phyloP scores from a whole-genome alignment of 805 yeast species.

The Yamadazyma philogaea region DNA sequence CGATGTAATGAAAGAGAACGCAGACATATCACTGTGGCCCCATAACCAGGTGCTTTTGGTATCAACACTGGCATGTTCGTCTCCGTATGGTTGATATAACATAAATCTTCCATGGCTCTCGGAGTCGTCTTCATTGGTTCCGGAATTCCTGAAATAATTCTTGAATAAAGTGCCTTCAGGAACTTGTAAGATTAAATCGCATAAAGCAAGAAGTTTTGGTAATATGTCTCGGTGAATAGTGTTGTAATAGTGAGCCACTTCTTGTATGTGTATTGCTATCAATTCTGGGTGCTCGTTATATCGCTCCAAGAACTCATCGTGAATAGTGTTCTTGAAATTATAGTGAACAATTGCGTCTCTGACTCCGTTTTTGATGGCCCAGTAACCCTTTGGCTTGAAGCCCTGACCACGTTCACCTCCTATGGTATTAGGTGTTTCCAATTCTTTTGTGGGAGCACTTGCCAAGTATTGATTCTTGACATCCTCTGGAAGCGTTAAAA shows the following conservation, averaged over 20 bases:
- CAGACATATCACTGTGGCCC: slow-evolving; percentile 47
- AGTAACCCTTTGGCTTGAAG: slow-evolving; percentile 47
- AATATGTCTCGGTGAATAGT: slow-evolving; percentile 37
- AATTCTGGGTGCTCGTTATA: slow-evolving; percentile 39
- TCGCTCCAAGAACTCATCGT: slow-evolving; percentile 26
- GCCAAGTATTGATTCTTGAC: slow-evolving; percentile 24
- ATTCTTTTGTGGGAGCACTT: slow-evolving; percentile 28
- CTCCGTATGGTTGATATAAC: slow-evolving; percentile 24
- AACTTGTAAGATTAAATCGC: slow-evolving; percentile 45
- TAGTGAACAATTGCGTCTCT: slow-evolving; percentile 44
- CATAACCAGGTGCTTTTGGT: slow-evolving; percentile 43
- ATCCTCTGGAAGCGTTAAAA: slow-evolving; percentile 25
- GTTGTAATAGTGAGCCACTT: slow-evolving; percentile 37
- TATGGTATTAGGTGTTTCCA: slow-evolving; percentile 24
- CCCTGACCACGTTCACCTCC: slow-evolving; percentile 50
- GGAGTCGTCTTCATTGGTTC: slow-evolving; percentile 26
- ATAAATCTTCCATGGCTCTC: slow-evolving; percentile 28
- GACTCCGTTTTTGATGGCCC: slow-evolving; percentile 44
- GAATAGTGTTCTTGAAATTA: slow-evolving; percentile 40
- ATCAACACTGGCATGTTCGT: slow-evolving; percentile 23
- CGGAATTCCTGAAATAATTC: slow-evolving; percentile 36
- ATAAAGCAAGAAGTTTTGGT: slow-evolving; percentile 32
- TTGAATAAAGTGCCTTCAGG: slow-evolving; percentile 45
- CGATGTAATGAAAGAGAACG: slow-evolving; percentile 38
- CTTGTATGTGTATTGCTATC: slow-evolving; percentile 35